Evolutionary conservation across 768 basidiomycete genomes (phyloP).

Genomic region (Amanita exitialis): DNA sequence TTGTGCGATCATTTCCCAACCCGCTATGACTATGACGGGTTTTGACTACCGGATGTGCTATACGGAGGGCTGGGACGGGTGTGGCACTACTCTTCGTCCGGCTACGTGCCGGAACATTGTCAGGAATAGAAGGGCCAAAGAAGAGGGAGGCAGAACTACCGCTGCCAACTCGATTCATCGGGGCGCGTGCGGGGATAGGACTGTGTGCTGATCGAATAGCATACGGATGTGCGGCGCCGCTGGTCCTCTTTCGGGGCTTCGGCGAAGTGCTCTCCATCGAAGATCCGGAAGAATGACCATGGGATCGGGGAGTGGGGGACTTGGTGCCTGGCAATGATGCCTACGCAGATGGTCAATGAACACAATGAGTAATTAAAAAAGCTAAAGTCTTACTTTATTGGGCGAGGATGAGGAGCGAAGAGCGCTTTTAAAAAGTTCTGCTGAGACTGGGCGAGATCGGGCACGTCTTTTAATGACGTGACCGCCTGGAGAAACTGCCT

Average conservation of each 20-base stretch:
- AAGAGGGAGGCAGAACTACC: conserved; percentile 45
- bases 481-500: conserved; percentile 67
- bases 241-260: neutral
- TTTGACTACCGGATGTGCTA: conserved; percentile 19
- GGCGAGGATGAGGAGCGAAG: conserved; percentile 34
- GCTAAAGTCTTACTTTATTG: conserved; percentile 22
- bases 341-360: neutral
- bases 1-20: conserved; percentile 19
- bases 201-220: neutral
- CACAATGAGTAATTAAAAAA: neutral
- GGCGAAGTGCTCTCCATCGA: conserved; percentile 4
- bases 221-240: conserved; percentile 2
- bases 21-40: conserved; percentile 66
- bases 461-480: conserved; percentile 70
- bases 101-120: conserved; percentile 13
- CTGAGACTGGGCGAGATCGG: conserved; percentile 60
- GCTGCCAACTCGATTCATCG: conserved; percentile 1
- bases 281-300: neutral
- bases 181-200: neutral
- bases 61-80: conserved; percentile 12
- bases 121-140: conserved; percentile 50
- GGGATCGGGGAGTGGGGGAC: neutral
- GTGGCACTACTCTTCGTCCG: conserved; percentile 20
- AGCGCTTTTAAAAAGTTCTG: conserved; percentile 48
- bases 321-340: neutral